Percentiles rank a stretch among this genome's conserved stretches.
Evolutionary conservation across 2,329 filamentous ascomycete genomes (phyloP).

Genomic region (Aspergillus cejpii): DNA sequence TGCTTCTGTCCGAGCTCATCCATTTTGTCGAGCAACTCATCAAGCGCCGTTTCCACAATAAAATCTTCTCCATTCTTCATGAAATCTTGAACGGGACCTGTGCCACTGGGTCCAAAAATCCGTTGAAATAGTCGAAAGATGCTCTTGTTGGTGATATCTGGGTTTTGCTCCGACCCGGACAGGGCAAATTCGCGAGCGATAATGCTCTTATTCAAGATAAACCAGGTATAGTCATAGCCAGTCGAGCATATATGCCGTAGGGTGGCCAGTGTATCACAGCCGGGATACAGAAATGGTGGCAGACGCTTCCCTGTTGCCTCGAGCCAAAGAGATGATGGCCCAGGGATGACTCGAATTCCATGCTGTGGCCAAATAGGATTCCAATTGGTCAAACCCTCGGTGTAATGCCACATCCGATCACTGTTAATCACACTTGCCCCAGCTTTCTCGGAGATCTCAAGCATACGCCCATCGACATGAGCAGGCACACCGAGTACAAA

Average conservation of each 20-base stretch:
- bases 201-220: conserved; percentile 53
- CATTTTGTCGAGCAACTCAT: conserved; percentile 53
- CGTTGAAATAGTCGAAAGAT: conserved; percentile 49
- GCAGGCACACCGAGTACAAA: conserved; percentile 58
- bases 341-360: conserved; percentile 56
- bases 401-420: conserved; percentile 62
- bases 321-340: conserved; percentile 38
- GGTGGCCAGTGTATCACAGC: conserved; percentile 52
- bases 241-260: conserved; percentile 55
- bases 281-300: conserved; percentile 52
- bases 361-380: conserved; percentile 56
- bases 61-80: conserved; percentile 55
- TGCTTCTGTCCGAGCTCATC: conserved; percentile 48
- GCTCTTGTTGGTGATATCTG: conserved; percentile 54
- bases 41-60: conserved; percentile 51
- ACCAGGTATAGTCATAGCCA: conserved; percentile 59
- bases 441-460: conserved; percentile 48
- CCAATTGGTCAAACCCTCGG: conserved; percentile 57
- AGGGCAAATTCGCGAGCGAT: conserved; percentile 57
- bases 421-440: conserved; percentile 55
- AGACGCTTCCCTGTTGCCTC: conserved; percentile 55
- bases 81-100: conserved; percentile 52
- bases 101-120: conserved; percentile 49
- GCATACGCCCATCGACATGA: conserved; percentile 60
- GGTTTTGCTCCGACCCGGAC: conserved; percentile 59